These are phyloP conservation scores for Oenanthe javanica DNA, from an alignment of 140 eudicot species.

Conservation along the genomic window DNA sequence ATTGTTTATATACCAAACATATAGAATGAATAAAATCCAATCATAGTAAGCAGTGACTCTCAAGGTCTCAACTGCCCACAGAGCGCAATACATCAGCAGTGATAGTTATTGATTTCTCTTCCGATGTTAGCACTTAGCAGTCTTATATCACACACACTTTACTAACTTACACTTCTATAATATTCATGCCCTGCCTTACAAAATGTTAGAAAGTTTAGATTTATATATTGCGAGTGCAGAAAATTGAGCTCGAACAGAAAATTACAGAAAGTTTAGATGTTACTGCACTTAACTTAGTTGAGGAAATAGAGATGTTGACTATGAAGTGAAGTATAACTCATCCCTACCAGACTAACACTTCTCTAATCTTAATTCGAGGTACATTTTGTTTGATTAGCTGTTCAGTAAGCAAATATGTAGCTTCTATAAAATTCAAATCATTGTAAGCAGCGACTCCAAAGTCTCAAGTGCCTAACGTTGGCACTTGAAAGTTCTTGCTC, in stretches of 20 bases:
- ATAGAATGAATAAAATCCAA: too few relatives aligned
- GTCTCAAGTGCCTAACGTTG: background rate
- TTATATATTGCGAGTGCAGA: background rate
- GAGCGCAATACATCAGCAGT: too few relatives aligned
- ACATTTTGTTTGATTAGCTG: background rate
- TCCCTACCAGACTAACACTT: too few relatives aligned
- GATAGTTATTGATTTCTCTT: too few relatives aligned
- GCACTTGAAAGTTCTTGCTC: background rate
- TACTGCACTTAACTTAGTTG: too few relatives aligned
- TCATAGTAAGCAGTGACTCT: too few relatives aligned
- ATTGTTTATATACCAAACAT: too few relatives aligned
- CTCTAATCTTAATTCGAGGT: background rate
- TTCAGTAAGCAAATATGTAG: background rate
- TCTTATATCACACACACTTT: background rate
- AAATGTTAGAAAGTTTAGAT: background rate
- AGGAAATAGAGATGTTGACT: too few relatives aligned
- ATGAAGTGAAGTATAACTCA: too few relatives aligned
- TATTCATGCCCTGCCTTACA: background rate
- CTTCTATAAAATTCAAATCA: background rate
- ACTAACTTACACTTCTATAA: too few relatives aligned
- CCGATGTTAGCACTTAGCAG: background rate
- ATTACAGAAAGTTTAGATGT: background rate
- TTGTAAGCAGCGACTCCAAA: background rate
- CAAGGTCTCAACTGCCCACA: too few relatives aligned
- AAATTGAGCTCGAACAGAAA: background rate